Evolutionary conservation across 345 rosid genomes (phyloP), one percentile per base, ranked within the genome.

Genomic region (Gossypium longicalyx): DNA sequence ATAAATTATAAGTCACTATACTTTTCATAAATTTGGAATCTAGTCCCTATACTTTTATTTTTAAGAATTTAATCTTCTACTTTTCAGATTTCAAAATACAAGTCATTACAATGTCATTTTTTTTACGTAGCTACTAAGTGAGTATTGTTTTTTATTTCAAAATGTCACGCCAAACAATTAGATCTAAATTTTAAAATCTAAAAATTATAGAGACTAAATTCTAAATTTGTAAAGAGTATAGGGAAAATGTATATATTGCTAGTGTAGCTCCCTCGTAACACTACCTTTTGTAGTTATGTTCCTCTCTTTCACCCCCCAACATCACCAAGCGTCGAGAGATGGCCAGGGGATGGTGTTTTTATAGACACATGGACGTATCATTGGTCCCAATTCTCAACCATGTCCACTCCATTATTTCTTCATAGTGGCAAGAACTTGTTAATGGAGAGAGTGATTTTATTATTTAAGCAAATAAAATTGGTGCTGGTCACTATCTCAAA

Each of bases 371-470:
- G 11, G 41, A 72, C 0, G 44, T n/a, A 48, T 51, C 16, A n/a
- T 64, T 74, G 76, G 56, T 74, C 61, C 77, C 77, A 63, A 19
- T 53, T 63, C 77, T 63, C 71, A 74, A 20, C 62, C 53, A 59
- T 63, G 13, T 64, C 71, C 56, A 45, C 56, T 52, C 60, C 38
- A 74, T 64, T 64, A 52, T 74, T 51, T 64, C 6, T 2, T 63
- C 41, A 2, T 12, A 74, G 71, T 74, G 70, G 63, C 41, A n/a
- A 60, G 27, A 25, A 63, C 27, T 44, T 9, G n/a, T 51, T 34
- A 38, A 19, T 51, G 59, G 61, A 15, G 61, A 15, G 51, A 59
- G 38, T 59, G 64, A 59, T 59, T 16, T 58, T 38, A 25, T 59
- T 59, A 15, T 59, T 59, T 13, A 59, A 25, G 64, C 17, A 63